Percentiles rank a stretch among this genome's conserved stretches.
phyloP scores from a whole-genome alignment of 345 rosid species.

The Dipteronia dyeriana region DNA sequence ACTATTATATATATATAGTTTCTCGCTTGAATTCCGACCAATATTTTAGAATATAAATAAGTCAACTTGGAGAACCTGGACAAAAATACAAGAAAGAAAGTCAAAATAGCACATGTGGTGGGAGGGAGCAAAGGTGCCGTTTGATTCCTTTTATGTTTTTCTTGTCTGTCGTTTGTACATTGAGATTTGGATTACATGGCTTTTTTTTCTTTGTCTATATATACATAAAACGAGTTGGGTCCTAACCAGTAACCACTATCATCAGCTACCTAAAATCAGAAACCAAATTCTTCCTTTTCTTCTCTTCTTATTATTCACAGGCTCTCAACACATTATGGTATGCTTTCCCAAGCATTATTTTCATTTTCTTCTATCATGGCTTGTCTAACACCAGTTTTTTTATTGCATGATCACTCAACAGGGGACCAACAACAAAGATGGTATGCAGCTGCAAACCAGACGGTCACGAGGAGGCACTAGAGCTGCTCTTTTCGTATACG shows the following conservation, averaged over 20 bases:
- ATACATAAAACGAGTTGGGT: not conserved
- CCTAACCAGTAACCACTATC: not conserved
- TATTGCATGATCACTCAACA: conserved; percentile 16
- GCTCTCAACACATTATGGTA: conserved; percentile 31
- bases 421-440: conserved; percentile 33
- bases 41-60: not conserved
- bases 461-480: conserved; percentile 40
- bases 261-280: not conserved
- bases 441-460: conserved; percentile 28
- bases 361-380: conserved; percentile 7
- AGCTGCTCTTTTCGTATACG: conserved; percentile 54
- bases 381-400: not conserved
- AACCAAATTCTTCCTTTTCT: not conserved
- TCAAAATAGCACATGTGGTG: no score
- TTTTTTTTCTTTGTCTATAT: not conserved
- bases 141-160: conserved; percentile 26
- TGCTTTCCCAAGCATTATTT: not conserved
- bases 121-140: no score
- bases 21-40: not conserved
- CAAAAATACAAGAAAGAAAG: not conserved
- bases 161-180: conserved; percentile 9
- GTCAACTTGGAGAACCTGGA: conserved; percentile 8
- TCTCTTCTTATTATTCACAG: not conserved
- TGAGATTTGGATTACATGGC: not conserved
- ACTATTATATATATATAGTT: no score